These are phyloP conservation scores for Chaetomidium leptoderma DNA, from an alignment of 495 filamentous ascomycete species.

Conservation along the genomic window DNA sequence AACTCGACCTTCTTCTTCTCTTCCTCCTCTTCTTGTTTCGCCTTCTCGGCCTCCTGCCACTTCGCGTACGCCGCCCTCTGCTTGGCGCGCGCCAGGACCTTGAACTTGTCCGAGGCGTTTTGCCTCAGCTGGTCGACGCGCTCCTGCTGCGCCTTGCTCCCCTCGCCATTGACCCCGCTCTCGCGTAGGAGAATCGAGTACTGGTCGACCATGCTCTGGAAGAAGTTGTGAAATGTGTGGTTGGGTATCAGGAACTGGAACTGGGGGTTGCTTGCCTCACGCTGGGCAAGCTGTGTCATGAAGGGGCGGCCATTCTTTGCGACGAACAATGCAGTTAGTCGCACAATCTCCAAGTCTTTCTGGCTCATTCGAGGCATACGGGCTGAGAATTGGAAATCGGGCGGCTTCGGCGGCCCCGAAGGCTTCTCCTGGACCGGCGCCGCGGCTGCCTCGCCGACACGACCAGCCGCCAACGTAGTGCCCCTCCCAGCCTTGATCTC, in stretches of 20 bases:
- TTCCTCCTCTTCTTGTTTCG: slow-evolving; percentile 81
- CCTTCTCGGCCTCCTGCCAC: slow-evolving; percentile 78
- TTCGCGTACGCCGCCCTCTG: slow-evolving; percentile 82
- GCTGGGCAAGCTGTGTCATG: slow-evolving; percentile 80
- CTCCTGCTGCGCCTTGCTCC: slow-evolving; percentile 60
- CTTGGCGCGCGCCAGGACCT: slow-evolving; percentile 73
- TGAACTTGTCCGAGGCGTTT: slow-evolving; percentile 75
- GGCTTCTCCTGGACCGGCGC: slow-evolving; percentile 55
- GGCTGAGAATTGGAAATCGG: slow-evolving; percentile 88
- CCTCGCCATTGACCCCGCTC: slow-evolving; percentile 63
- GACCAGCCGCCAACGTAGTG: slow-evolving; percentile 73
- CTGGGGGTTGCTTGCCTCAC: slow-evolving; percentile 87
- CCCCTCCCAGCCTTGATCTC: slow-evolving; percentile 83
- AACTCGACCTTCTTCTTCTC: slow-evolving; percentile 82
- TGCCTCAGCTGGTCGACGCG: slow-evolving; percentile 68
- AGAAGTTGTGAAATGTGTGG: slow-evolving; percentile 93
- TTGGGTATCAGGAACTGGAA: slow-evolving; percentile 96
- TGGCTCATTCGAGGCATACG: slow-evolving; percentile 97
- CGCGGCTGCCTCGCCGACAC: slow-evolving; percentile 57
- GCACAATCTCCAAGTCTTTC: slow-evolving; percentile 89
- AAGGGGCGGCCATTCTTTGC: slow-evolving; percentile 87
- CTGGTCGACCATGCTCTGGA: slow-evolving; percentile 85
- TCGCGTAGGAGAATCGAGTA: slow-evolving; percentile 78
- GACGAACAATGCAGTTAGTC: slow-evolving; percentile 82
- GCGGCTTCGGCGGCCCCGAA: slow-evolving; percentile 79